phyloP scores from a whole-genome alignment of 768 basidiomycete species.

The Lepiota brunneoincarnata region DNA sequence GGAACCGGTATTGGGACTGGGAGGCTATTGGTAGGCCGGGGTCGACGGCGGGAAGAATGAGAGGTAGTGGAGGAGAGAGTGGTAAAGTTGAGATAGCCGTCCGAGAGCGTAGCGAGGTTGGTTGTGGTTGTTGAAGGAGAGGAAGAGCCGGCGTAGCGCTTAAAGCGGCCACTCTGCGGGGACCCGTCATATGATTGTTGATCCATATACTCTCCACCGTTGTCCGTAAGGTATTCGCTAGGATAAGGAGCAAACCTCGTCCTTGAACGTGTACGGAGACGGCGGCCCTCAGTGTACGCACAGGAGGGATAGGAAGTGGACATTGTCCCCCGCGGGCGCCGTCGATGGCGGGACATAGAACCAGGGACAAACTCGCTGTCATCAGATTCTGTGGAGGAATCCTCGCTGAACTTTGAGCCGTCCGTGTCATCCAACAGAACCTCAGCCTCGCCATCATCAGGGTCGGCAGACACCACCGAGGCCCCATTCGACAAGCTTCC shows the following conservation, averaged over 20 bases:
- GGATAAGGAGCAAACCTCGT: slow-evolving; percentile 25
- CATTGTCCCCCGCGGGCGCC: slow-evolving; percentile 11
- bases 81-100: slow-evolving; percentile 1
- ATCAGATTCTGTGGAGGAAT: slow-evolving; percentile 19
- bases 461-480: not conserved
- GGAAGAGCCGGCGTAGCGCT: slow-evolving; percentile 8
- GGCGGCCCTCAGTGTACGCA: slow-evolving; percentile 15
- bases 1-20: slow-evolving; percentile 63
- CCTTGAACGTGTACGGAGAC: slow-evolving; percentile 23
- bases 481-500: not conserved
- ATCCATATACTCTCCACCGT: slow-evolving; percentile 2
- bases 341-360: slow-evolving; percentile 15
- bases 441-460: slow-evolving; percentile 24
- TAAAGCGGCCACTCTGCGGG: not conserved
- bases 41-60: slow-evolving; percentile 1
- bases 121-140: not conserved
- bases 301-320: slow-evolving; percentile 9
- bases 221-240: slow-evolving; percentile 6
- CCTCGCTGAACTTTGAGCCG: slow-evolving; percentile 8
- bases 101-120: not conserved
- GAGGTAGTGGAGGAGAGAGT: slow-evolving; percentile 12
- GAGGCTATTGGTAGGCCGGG: slow-evolving; percentile 31
- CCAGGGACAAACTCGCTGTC: slow-evolving; percentile 31
- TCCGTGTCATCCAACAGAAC: slow-evolving; percentile 20
- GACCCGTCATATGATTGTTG: not conserved